Evolutionary conservation across 2,329 filamentous ascomycete genomes (phyloP).

Genomic region (Chrysosporium keratinophilum): DNA sequence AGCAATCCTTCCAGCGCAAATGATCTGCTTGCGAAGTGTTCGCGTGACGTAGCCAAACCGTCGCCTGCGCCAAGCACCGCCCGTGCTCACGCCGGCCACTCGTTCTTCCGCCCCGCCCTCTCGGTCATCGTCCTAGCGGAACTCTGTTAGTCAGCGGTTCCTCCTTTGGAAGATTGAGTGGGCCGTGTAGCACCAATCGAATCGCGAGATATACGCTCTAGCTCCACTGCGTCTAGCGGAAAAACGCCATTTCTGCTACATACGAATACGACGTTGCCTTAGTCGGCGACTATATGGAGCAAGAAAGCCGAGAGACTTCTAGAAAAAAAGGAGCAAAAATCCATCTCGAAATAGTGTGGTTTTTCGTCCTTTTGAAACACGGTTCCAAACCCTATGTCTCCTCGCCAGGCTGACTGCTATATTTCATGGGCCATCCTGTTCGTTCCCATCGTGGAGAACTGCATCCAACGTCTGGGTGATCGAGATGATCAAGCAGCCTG

Average conservation of each 20-base stretch:
- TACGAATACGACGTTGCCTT: conserved; percentile 5
- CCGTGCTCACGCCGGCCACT: background rate
- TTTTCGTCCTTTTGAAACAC: background rate
- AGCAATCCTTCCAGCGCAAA: conserved; percentile 1
- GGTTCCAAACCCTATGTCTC: background rate
- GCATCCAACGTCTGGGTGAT: background rate
- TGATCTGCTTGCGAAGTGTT: conserved; percentile 3
- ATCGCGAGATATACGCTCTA: background rate
- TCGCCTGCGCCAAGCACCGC: background rate
- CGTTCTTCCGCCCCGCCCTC: background rate
- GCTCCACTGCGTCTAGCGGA: background rate
- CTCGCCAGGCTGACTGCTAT: background rate
- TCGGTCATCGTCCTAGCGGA: background rate
- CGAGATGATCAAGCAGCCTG: background rate
- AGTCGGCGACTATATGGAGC: background rate
- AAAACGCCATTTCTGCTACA: background rate
- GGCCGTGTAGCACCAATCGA: background rate
- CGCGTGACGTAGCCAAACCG: conserved; percentile 7
- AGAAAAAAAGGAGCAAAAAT: background rate
- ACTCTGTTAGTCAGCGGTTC: background rate
- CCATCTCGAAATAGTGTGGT: background rate
- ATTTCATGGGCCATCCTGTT: background rate
- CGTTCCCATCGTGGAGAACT: background rate
- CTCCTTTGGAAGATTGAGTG: conserved; percentile 3
- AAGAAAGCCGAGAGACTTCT: background rate